phyloP scores from a whole-genome alignment of 140 eudicot species.

The Artemisia princeps region DNA sequence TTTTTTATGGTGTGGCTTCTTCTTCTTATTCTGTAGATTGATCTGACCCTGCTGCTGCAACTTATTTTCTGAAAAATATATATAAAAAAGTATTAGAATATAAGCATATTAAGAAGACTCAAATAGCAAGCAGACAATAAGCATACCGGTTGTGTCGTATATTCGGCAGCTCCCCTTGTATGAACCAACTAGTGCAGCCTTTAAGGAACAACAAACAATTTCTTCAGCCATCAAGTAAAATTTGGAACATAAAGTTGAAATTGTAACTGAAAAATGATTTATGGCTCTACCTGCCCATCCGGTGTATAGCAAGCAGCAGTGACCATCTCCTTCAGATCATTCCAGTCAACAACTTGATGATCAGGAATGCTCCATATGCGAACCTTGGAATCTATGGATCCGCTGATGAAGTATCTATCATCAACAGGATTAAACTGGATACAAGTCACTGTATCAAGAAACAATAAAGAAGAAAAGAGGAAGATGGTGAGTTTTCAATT shows the following conservation, averaged over 20 bases:
- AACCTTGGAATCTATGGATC: conserved; percentile 90
- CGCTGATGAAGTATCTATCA: conserved; percentile 91
- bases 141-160: conserved; percentile 66
- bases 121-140: neutral
- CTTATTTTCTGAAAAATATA: conserved; percentile 57
- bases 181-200: conserved; percentile 97
- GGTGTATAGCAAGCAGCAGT: conserved; percentile 99
- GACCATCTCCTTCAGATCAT: conserved; percentile 95
- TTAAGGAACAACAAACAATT: conserved; percentile 29
- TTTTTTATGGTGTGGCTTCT: conserved; percentile 84
- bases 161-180: conserved; percentile 90
- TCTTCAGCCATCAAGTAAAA: conserved; percentile 21
- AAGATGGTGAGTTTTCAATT: neutral
- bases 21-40: conserved; percentile 88
- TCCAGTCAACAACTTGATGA: conserved; percentile 95
- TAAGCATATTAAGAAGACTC: neutral
- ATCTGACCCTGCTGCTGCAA: conserved; percentile 74
- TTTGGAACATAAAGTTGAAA: conserved; percentile 5
- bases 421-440: conserved; percentile 97
- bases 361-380: conserved; percentile 97
- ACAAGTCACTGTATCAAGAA: conserved; percentile 75
- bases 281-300: conserved; percentile 83
- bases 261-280: neutral
- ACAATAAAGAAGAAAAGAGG: conserved; percentile 9
- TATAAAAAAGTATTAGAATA: conserved; percentile 8